Evolutionary conservation across 2,329 filamentous ascomycete genomes (phyloP).

Genomic region (Fusarium chaquense): DNA sequence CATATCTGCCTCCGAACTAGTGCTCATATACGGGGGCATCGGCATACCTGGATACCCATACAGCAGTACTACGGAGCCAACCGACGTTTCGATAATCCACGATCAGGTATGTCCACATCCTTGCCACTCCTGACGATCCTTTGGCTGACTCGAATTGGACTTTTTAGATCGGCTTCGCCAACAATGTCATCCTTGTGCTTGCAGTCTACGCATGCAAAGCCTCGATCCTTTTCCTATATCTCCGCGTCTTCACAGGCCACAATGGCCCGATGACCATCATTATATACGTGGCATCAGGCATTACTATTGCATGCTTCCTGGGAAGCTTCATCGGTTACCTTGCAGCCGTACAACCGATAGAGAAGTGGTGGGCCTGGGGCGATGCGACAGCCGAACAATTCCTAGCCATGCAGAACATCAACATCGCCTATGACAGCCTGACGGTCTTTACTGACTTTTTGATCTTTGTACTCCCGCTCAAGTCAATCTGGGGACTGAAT

Average conservation of each 20-base stretch:
- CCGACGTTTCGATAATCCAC: constrained; percentile 6
- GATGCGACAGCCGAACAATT: constrained; percentile 16
- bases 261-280: constrained; percentile 10
- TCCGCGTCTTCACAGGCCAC: constrained; percentile 12
- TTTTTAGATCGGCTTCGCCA: constrained; percentile 9
- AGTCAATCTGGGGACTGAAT: constrained; percentile 12
- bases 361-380: constrained; percentile 24
- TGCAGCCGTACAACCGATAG: neutral
- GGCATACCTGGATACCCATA: constrained; percentile 18
- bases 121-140: accelerated
- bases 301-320: constrained; percentile 9
- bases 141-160: accelerated
- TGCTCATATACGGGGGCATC: constrained; percentile 16
- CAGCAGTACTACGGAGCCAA: constrained; percentile 17
- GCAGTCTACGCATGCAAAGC: constrained; percentile 12
- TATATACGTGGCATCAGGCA: neutral
- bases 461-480: constrained; percentile 15
- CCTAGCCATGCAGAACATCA: constrained; percentile 8
- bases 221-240: constrained; percentile 14
- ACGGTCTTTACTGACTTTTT: constrained; percentile 17
- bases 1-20: neutral
- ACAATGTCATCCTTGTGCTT: constrained; percentile 13
- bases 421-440: constrained; percentile 16
- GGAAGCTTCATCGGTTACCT: constrained; percentile 16
- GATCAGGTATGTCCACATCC: neutral